phyloP scores from a whole-genome alignment of 1,284 basidiomycete genomes.

The Schizophyllum amplum region DNA sequence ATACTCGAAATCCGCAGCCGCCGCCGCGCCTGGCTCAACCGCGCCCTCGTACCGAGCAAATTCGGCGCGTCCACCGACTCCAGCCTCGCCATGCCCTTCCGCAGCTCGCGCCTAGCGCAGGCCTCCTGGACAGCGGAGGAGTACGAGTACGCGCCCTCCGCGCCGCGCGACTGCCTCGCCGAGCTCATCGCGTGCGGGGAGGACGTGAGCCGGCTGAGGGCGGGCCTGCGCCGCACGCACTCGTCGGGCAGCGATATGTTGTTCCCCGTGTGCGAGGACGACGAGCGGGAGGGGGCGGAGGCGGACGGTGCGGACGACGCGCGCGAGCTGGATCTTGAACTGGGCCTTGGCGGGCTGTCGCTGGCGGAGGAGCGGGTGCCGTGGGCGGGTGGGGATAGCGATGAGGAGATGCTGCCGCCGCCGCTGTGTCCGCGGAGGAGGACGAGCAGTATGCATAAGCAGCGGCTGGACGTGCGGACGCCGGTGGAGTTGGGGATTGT shows the following conservation, averaged over 20 bases:
- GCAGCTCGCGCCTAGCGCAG: slow-evolving; percentile 28
- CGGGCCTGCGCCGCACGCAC: neutral
- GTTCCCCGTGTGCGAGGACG: neutral
- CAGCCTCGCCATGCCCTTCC: slow-evolving; percentile 36
- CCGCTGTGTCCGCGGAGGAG: neutral
- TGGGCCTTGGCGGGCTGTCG: neutral
- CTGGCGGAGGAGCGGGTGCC: neutral
- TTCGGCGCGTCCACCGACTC: slow-evolving; percentile 17
- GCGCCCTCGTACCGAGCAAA: slow-evolving; percentile 21
- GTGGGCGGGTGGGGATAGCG: neutral
- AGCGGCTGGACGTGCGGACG: neutral
- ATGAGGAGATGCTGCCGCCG: neutral
- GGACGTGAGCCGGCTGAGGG: neutral
- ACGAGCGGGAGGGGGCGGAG: neutral
- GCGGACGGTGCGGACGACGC: no score
- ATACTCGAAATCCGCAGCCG: slow-evolving; percentile 42
- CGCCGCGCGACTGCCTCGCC: neutral
- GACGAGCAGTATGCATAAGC: neutral
- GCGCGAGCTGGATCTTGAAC: neutral
- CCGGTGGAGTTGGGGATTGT: neutral
- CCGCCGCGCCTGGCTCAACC: slow-evolving; percentile 47
- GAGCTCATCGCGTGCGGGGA: neutral
- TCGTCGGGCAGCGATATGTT: neutral
- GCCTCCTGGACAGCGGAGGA: slow-evolving; percentile 27
- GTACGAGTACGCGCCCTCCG: slow-evolving; percentile 18